Evolutionary conservation across 2,329 filamentous ascomycete species (phyloP).

Genomic region (Aspergillus sp.): DNA sequence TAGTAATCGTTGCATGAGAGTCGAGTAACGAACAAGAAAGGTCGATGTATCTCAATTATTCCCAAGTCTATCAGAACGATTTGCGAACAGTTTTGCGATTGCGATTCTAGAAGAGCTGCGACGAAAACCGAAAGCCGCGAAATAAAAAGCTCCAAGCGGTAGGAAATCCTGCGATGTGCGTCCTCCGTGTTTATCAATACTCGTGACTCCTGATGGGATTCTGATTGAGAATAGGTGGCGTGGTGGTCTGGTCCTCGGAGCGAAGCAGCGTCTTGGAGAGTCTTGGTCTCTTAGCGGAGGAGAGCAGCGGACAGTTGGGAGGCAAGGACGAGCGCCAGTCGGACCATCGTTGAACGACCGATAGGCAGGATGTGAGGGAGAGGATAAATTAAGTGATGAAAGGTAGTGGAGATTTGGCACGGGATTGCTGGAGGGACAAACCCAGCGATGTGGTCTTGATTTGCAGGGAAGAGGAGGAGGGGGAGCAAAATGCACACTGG

Average conservation of each 20-base stretch:
- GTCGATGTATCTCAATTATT: background rate
- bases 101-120: background rate
- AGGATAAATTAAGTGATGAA: constrained; percentile 8
- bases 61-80: background rate
- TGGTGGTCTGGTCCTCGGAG: background rate
- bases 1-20: background rate
- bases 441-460: constrained; percentile 38
- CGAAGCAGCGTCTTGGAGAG: background rate
- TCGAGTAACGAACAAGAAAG: background rate
- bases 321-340: constrained; percentile 12
- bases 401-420: constrained; percentile 23
- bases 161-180: background rate
- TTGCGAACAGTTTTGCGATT: background rate
- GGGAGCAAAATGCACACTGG: constrained; percentile 7
- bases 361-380: constrained; percentile 4
- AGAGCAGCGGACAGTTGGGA: constrained; percentile 10
- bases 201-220: background rate
- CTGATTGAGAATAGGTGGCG: constrained; percentile 6
- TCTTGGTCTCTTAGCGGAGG: constrained; percentile 13
- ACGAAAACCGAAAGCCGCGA: background rate
- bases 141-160: background rate
- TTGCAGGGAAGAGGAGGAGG: constrained; percentile 33
- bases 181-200: background rate
- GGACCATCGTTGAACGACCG: constrained; percentile 20
- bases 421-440: constrained; percentile 22